A percentile compares a stretch with the other conserved stretches of the same genome.
Evolutionary conservation across 1,284 basidiomycete species (phyloP).

Genomic region (Ceratobasidium sp.): DNA sequence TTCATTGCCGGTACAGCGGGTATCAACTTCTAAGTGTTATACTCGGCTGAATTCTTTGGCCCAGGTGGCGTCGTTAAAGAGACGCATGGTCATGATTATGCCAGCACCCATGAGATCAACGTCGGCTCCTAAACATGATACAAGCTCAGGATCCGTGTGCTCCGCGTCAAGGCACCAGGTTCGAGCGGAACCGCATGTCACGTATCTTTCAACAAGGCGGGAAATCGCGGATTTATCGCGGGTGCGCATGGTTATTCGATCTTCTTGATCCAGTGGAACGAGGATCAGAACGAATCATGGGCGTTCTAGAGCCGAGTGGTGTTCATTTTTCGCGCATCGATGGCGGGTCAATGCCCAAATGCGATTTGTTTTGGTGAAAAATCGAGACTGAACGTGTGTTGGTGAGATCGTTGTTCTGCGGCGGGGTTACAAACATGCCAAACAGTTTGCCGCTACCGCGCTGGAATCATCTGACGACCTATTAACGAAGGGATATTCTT

Average conservation of each 20-base stretch:
- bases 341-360: not conserved
- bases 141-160: not conserved
- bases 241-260: not conserved
- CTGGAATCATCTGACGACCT: too few species aligned
- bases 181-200: not conserved
- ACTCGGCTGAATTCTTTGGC: too few species aligned
- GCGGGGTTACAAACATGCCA: too few species aligned
- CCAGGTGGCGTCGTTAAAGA: too few species aligned
- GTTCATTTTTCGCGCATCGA: not conserved
- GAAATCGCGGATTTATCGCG: conserved; percentile 11
- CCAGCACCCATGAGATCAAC: too few species aligned
- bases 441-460: too few species aligned
- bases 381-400: not conserved
- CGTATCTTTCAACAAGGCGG: too few species aligned
- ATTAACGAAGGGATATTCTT: too few species aligned
- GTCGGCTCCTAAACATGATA: not conserved
- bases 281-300: not conserved
- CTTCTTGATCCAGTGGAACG: not conserved
- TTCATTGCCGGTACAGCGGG: not conserved
- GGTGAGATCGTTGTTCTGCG: not conserved
- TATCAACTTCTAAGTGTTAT: not conserved
- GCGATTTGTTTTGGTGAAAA: not conserved
- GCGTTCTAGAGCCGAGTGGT: not conserved
- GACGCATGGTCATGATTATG: too few species aligned
- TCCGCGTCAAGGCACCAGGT: conserved; percentile 1